phyloP scores from a whole-genome alignment of 164 flowering plant species.

The Kingdonia uniflora region DNA sequence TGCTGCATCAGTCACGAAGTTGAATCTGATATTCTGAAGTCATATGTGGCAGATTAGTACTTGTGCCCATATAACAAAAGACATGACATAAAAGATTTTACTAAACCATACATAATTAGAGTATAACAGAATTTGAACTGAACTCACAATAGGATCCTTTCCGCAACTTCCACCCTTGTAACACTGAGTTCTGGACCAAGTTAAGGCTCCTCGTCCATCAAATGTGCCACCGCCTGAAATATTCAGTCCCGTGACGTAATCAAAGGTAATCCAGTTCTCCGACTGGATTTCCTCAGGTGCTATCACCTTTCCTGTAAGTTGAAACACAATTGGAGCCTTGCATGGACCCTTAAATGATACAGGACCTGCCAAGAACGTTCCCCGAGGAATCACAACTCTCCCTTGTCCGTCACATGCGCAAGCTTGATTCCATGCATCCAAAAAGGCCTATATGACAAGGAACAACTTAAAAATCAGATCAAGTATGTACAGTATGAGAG shows the following conservation, averaged over 20 bases:
- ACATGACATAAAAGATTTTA: no score
- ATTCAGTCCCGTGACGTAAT: slow-evolving; percentile 15
- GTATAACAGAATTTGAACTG: no score
- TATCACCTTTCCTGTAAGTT: slow-evolving; percentile 15
- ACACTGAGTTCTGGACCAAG: slow-evolving; percentile 26
- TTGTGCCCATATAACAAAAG: no score
- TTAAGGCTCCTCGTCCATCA: slow-evolving; percentile 34
- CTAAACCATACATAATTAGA: no score
- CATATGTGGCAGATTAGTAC: no score
- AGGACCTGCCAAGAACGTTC: slow-evolving; percentile 16
- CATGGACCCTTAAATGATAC: no score
- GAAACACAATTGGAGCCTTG: no score
- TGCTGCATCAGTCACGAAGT: slow-evolving; percentile 19
- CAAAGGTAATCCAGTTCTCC: slow-evolving; percentile 31
- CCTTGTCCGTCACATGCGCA: slow-evolving; percentile 23
- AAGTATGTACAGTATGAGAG: no score
- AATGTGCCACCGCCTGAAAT: slow-evolving; percentile 32
- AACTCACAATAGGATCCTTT: slow-evolving; percentile 23
- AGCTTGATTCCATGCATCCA: slow-evolving; percentile 32
- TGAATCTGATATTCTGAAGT: no score
- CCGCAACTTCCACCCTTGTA: slow-evolving; percentile 9
- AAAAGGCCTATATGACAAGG: slow-evolving; percentile 39
- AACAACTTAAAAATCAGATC: no score
- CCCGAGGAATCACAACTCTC: no score
- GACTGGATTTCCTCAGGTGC: slow-evolving; percentile 14